Evolutionary conservation across 1,284 basidiomycete genomes (phyloP).

Genomic region (Ustilago tritici): DNA sequence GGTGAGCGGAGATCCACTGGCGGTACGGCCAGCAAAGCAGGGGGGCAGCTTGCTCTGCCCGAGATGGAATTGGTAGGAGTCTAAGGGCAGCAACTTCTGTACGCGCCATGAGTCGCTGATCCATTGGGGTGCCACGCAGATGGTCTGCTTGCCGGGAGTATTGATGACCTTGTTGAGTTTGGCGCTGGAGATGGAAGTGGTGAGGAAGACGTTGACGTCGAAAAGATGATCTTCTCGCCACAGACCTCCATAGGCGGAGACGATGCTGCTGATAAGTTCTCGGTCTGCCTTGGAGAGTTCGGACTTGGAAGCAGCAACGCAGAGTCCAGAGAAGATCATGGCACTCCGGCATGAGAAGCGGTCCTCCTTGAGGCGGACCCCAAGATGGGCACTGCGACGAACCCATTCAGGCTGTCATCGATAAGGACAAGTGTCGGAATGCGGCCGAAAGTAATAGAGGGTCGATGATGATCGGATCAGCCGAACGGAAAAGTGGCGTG

Average conservation of each 20-base stretch:
- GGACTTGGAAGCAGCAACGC: constrained; percentile 74
- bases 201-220: constrained; percentile 87
- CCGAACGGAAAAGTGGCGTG: constrained; percentile 15
- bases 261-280: constrained; percentile 80
- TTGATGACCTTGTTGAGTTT: constrained; percentile 70
- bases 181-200: constrained; percentile 61
- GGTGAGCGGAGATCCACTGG: constrained; percentile 32
- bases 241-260: constrained; percentile 83
- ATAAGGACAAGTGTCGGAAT: constrained; percentile 9
- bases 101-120: constrained; percentile 82
- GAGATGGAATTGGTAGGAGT: constrained; percentile 79
- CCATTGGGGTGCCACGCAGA: constrained; percentile 82
- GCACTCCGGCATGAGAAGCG: constrained; percentile 81
- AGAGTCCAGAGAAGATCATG: constrained; percentile 83
- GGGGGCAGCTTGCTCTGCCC: constrained; percentile 59
- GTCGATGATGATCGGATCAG: constrained; percentile 18
- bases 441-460: background rate
- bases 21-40: constrained; percentile 38
- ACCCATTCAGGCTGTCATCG: constrained; percentile 57
- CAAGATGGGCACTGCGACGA: constrained; percentile 42
- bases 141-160: constrained; percentile 74
- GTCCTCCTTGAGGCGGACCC: constrained; percentile 62
- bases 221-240: constrained; percentile 80
- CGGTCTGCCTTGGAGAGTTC: constrained; percentile 75
- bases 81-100: constrained; percentile 74